phyloP scores from a whole-genome alignment of 352 stramenopile species.

The Hyaloperonospora arabidopsidis region DNA sequence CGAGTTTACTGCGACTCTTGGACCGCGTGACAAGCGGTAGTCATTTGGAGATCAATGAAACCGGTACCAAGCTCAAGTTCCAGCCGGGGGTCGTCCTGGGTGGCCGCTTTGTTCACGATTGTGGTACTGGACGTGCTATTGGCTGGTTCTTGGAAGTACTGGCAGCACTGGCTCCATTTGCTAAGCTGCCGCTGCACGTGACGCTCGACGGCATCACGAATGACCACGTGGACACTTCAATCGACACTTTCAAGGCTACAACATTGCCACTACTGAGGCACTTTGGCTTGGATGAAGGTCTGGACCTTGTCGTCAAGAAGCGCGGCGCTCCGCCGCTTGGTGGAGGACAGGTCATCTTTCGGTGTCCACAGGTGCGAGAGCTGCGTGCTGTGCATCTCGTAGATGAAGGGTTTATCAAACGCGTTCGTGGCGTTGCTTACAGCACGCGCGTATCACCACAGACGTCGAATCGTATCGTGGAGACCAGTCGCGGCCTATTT shows the following conservation, averaged over 20 bases:
- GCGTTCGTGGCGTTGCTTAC: constrained; percentile 94
- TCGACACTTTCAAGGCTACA: constrained; percentile 93
- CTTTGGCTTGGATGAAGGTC: constrained; percentile 92
- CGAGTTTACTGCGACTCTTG: constrained; percentile 93
- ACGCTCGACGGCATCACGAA: constrained; percentile 95
- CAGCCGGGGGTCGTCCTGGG: constrained; percentile 93
- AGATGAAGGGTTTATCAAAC: constrained; percentile 97
- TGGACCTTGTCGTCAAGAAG: constrained; percentile 86
- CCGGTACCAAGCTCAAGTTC: constrained; percentile 95
- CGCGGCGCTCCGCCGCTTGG: constrained; percentile 84
- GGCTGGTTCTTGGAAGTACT: constrained; percentile 99
- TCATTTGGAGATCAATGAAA: constrained; percentile 99
- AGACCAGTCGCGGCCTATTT: constrained; percentile 93
- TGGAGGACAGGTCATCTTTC: constrained; percentile 87
- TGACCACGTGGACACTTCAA: constrained; percentile 82
- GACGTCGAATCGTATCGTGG: constrained; percentile 95
- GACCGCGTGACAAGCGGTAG: constrained; percentile 96
- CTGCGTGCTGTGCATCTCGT: constrained; percentile 92
- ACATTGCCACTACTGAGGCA: constrained; percentile 92
- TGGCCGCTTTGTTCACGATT: constrained; percentile 93
- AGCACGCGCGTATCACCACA: constrained; percentile 95
- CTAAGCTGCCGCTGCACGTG: constrained; percentile 91
- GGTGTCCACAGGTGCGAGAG: constrained; percentile 91
- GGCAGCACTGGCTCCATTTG: constrained; percentile 95
- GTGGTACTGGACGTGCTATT: constrained; percentile 83